Evolutionary conservation across 148 eudicot genomes (phyloP).

Genomic region (Mesembryanthemum crystallinum): DNA sequence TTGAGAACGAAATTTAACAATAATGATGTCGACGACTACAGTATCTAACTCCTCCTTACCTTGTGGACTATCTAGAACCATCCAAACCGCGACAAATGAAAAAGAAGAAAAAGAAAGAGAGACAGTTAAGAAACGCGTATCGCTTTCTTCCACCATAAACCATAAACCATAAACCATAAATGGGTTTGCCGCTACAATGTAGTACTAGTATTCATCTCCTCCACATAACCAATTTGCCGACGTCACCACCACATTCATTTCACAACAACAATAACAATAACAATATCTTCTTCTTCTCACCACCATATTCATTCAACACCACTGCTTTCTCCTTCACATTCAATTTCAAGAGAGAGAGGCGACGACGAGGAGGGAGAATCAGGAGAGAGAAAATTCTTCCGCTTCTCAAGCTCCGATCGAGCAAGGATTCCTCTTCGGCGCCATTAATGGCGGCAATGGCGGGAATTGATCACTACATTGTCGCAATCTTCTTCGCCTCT

Average conservation of each 20-base stretch:
- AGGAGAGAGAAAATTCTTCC: background rate
- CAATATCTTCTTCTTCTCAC: background rate
- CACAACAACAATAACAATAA: background rate
- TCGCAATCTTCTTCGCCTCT: slow-evolving; percentile 32
- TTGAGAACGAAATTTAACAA: no score
- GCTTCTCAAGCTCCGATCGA: background rate
- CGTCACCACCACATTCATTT: no score
- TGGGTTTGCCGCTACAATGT: background rate
- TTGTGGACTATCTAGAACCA: no score
- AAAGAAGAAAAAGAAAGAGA: background rate
- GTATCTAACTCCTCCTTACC: no score
- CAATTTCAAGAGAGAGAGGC: background rate
- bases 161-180: no score
- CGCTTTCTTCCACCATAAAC: background rate
- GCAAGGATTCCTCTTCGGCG: no score
- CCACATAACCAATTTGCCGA: background rate
- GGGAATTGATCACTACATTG: slow-evolving; percentile 28
- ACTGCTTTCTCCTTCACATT: background rate
- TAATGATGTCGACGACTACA: no score
- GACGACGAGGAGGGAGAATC: background rate
- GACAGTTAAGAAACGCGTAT: background rate
- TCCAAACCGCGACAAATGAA: no score
- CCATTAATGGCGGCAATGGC: no score
- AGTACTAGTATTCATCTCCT: background rate
- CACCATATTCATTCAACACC: background rate